Base-by-base conservation (phyloP, 495 filamentous ascomycete species). In the Podospora anserina region DNA sequence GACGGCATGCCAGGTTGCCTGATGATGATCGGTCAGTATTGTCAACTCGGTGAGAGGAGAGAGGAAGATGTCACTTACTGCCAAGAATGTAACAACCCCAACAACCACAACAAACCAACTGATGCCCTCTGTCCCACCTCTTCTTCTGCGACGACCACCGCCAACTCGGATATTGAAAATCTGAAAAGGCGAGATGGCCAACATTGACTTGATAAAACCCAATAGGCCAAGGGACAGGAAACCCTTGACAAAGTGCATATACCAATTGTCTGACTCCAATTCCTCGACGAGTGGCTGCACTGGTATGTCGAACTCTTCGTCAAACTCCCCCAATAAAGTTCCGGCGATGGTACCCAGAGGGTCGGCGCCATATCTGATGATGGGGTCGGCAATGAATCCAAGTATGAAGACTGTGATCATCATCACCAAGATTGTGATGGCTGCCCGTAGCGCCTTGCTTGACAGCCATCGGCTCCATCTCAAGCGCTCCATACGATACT, bases 311-410 rank as follows among this genome's bases (percentile, higher is more conserved):
- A 76, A 74, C 64, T 81, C 74, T 28, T 72, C 70, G n/a, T 83
- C 82, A 54, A 76, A 73, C 64, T 81, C 74, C 28, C 74, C 69
- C 60, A 80, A 72, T 69, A 84, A 76, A 3, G 76, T 67, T 28
- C 84, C 83, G 61, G 74, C 68, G 61, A 83, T 68, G 58, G 75
- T 78, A 71, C 84, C 74, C 65, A 88, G 78, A 0, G 92, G 92
- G 74, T 96, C 92, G 18, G 94, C 77, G 81, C 93, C 96, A 20
- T 96, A 81, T 69, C 91, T 90, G 75, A 99, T 91, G 71, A 98
- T 92, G 13, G 93, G 93, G 80, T 97, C 94, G 69, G 92, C 93
- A 75, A 97, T 79, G 73, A 97, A 97, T 65, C 93, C 93, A 69
- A 96, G 85, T 2, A 92, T 5, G 71, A 94, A 97, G 32, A 96